Conservation (phyloP, 1,284 basidiomycete species). For the Cryptococcus neoformans region DNA sequence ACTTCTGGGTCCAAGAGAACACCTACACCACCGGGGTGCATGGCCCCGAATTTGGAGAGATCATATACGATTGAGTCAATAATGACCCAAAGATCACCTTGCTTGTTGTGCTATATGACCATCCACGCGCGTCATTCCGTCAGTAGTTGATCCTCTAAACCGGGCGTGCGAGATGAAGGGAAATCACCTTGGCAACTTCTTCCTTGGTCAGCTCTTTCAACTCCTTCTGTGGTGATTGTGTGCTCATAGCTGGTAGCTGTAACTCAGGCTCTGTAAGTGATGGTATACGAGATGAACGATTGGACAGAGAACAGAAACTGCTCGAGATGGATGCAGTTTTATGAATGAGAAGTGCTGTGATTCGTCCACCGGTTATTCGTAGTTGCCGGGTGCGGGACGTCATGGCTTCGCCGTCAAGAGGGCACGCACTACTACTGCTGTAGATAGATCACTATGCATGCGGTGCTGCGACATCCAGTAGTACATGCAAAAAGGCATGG, state of each 20-base stretch:
- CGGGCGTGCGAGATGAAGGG: neutral
- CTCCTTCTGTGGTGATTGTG: slow-evolving; percentile 6
- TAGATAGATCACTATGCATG: no score
- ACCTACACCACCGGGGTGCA: slow-evolving; percentile 78
- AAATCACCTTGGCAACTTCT: slow-evolving; percentile 52
- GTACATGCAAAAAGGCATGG: no score
- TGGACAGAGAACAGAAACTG: no score
- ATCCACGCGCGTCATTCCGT: neutral
- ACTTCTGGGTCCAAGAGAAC: slow-evolving; percentile 71
- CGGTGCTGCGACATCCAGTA: no score
- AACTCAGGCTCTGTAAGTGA: no score
- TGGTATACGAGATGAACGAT: no score
- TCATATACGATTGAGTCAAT: slow-evolving; percentile 81
- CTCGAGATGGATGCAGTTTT: no score
- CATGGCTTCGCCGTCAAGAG: no score
- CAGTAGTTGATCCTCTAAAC: neutral
- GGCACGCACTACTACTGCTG: no score
- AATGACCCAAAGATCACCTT: slow-evolving; percentile 75
- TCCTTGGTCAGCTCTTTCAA: slow-evolving; percentile 46
- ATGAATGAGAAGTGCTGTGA: no score
- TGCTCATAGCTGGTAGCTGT: slow-evolving; percentile 4
- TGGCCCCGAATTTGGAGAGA: slow-evolving; percentile 67
- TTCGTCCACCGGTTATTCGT: no score
- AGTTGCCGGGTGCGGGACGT: no score
- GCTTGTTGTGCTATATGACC: slow-evolving; percentile 64